Conservation (phyloP, 371 early-diverging fungal species). For the Fennellomyces sp. region DNA sequence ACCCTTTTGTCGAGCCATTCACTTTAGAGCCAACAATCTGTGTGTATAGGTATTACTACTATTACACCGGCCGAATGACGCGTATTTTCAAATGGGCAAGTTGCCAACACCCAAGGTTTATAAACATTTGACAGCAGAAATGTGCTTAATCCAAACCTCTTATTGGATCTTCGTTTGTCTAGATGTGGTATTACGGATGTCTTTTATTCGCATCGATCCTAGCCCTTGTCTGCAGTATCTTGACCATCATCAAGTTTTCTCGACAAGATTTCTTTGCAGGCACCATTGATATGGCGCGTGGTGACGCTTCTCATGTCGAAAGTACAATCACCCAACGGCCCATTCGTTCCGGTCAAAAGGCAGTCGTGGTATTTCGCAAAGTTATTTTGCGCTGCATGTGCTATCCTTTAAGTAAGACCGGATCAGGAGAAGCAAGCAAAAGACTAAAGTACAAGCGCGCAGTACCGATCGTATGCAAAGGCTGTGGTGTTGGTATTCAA, state of each 20-base stretch:
- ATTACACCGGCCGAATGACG: conserved; percentile 22
- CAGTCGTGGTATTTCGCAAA: conserved; percentile 24
- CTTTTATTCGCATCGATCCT: conserved; percentile 22
- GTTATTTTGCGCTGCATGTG: conserved; percentile 34
- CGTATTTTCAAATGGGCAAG: conserved; percentile 36
- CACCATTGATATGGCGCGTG: conserved; percentile 25
- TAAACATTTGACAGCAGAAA: background rate
- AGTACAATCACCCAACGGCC: background rate
- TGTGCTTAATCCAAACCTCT: background rate
- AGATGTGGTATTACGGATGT: conserved; percentile 45
- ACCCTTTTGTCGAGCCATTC: too few relatives aligned
- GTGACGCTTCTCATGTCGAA: background rate
- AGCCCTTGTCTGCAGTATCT: conserved; percentile 23
- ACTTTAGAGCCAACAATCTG: background rate
- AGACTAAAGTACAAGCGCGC: too few relatives aligned
- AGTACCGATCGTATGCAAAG: conserved; percentile 41
- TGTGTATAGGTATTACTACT: conserved; percentile 36
- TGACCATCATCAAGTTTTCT: conserved; percentile 24
- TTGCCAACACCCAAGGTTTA: background rate
- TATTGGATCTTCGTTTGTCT: background rate
- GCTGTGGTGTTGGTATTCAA: conserved; percentile 36
- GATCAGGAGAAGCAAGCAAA: background rate
- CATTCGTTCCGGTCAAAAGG: background rate
- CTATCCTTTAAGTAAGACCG: conserved; percentile 33
- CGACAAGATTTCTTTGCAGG: conserved; percentile 26